Evolutionary conservation across 1,139 yeast genomes (phyloP).

Genomic region (Taphrina confusa): DNA sequence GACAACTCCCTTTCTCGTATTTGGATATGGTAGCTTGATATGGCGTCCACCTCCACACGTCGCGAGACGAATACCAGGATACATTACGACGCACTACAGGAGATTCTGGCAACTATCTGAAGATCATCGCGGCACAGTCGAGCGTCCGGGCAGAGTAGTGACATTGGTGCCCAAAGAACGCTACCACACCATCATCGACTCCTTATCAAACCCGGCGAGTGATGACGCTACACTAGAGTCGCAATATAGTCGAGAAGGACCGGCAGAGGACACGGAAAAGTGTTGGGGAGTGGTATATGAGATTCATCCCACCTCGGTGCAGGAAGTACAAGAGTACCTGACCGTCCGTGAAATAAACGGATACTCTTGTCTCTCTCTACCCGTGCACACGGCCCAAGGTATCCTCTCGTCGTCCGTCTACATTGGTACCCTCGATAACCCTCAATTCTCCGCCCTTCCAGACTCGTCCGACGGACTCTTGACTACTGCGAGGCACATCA

Average conservation of each 20-base stretch:
- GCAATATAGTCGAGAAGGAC: background rate
- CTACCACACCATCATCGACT: slow-evolving; percentile 50
- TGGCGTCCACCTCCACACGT: slow-evolving; percentile 87
- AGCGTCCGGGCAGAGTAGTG: slow-evolving; percentile 81
- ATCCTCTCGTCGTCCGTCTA: slow-evolving; percentile 67
- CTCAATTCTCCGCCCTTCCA: slow-evolving; percentile 75
- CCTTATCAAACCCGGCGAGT: slow-evolving; percentile 47
- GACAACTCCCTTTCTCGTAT: slow-evolving; percentile 46
- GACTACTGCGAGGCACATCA: slow-evolving; percentile 63
- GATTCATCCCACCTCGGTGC: slow-evolving; percentile 66
- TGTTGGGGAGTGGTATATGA: slow-evolving; percentile 83
- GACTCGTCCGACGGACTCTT: slow-evolving; percentile 51
- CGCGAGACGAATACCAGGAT: slow-evolving; percentile 66
- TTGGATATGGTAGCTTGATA: slow-evolving; percentile 87
- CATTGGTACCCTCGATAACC: slow-evolving; percentile 79
- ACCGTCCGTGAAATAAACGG: slow-evolving; percentile 89
- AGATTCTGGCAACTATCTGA: slow-evolving; percentile 74
- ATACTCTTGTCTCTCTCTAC: slow-evolving; percentile 69
- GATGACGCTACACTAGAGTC: background rate
- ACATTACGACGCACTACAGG: slow-evolving; percentile 71
- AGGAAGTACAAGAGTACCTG: slow-evolving; percentile 64
- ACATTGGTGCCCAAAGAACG: slow-evolving; percentile 64
- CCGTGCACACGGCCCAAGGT: slow-evolving; percentile 56
- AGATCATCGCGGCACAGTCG: slow-evolving; percentile 89
- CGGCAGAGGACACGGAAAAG: slow-evolving; percentile 49